Evolutionary conservation across 108 stramenopile species (phyloP).

Genomic region (Asterionellopsis glacialis): DNA sequence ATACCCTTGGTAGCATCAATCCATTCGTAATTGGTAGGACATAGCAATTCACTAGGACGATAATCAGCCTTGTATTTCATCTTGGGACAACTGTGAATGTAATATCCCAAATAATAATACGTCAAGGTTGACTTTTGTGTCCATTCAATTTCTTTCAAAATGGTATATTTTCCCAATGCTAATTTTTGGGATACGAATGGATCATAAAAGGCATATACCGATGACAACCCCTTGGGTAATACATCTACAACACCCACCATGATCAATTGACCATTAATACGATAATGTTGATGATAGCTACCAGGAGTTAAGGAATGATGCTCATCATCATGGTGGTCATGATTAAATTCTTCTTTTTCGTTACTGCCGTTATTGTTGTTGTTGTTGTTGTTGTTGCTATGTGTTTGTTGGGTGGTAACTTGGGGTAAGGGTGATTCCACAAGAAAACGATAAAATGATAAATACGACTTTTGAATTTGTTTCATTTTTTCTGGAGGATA

Average conservation of each 20-base stretch:
- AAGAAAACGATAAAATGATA: conserved; percentile 63
- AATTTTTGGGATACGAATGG: conserved; percentile 67
- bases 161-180: conserved; percentile 88
- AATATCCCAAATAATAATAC: conserved; percentile 96
- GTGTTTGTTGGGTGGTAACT: not conserved
- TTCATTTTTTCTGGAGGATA: not conserved
- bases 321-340: conserved; percentile 23
- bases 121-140: conserved; percentile 44
- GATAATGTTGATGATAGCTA: conserved; percentile 90
- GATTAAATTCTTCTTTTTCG: not conserved
- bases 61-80: conserved; percentile 98
- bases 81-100: conserved; percentile 91
- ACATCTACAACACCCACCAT: conserved; percentile 94
- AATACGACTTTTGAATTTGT: conserved; percentile 1
- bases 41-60: conserved; percentile 86
- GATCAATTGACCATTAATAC: conserved; percentile 68
- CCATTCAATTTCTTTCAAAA: conserved; percentile 92
- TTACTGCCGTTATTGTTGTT: not conserved
- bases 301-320: conserved; percentile 41
- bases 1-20: conserved; percentile 70
- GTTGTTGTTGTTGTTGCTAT: not conserved
- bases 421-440: conserved; percentile 60
- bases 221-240: conserved; percentile 84
- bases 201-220: conserved; percentile 96
- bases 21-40: conserved; percentile 76